Conservation (phyloP, 169 alveolate genomes). For the Pseudocohnilembus persalinus region DNA sequence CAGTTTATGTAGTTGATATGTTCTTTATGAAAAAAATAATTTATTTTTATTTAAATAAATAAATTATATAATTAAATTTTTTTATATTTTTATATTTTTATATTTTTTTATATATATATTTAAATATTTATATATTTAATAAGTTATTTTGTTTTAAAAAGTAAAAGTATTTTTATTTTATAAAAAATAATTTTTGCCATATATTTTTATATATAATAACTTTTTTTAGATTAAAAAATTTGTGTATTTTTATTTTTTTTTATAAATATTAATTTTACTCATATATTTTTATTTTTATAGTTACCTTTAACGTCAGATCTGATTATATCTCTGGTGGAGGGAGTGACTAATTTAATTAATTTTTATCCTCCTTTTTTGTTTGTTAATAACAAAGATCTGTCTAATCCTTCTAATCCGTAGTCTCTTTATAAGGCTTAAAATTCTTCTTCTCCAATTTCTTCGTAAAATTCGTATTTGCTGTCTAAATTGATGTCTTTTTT, state of each 20-base stretch:
- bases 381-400: slow-evolving; percentile 38
- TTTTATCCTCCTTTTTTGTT: slow-evolving; percentile 52
- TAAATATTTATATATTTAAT: too few relatives aligned
- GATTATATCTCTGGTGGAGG: slow-evolving; percentile 52
- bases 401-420: slow-evolving; percentile 40
- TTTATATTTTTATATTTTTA: slow-evolving; percentile 46
- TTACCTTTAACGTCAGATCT: slow-evolving; percentile 41
- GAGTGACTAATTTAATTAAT: slow-evolving; percentile 55
- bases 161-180: too few relatives aligned
- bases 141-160: too few relatives aligned
- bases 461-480: background rate
- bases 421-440: slow-evolving; percentile 26
- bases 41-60: too few relatives aligned
- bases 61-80: too few relatives aligned
- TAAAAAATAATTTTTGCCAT: too few relatives aligned
- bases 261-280: slow-evolving; percentile 44
- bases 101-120: too few relatives aligned
- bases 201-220: too few relatives aligned
- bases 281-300: slow-evolving; percentile 56
- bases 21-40: slow-evolving; percentile 26
- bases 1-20: slow-evolving; percentile 46
- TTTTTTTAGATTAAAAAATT: too few relatives aligned
- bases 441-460: slow-evolving; percentile 32
- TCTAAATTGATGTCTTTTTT: background rate
- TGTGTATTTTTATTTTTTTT: too few relatives aligned